Evolutionary conservation across 2,329 filamentous ascomycete genomes (phyloP).

Genomic region (Cercospora janseana): DNA sequence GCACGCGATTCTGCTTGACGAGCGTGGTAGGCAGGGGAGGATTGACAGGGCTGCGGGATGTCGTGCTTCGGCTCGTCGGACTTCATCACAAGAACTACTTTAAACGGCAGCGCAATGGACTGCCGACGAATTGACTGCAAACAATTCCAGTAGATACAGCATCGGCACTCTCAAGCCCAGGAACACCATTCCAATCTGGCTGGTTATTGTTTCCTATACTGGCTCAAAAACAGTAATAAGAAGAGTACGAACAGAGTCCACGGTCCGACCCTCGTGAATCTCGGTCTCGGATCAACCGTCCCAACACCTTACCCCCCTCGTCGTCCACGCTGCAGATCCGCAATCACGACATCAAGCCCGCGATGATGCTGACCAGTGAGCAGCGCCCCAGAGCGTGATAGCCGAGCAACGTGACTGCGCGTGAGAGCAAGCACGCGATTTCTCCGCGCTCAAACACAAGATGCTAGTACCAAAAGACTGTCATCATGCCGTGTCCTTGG

Average conservation of each 20-base stretch:
- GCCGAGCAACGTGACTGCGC: conserved; percentile 7
- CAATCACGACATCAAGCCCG: conserved; percentile 27
- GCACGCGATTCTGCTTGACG: too few relatives aligned
- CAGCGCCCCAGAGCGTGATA: neutral
- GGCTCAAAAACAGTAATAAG: too few relatives aligned
- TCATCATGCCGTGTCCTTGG: conserved; percentile 2
- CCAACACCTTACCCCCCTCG: conserved; percentile 9
- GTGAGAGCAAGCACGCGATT: conserved; percentile 12
- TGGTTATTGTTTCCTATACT: too few relatives aligned
- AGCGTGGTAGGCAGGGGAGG: too few relatives aligned
- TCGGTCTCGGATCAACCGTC: conserved; percentile 1
- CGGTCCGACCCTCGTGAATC: conserved; percentile 11
- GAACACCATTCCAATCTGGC: too few relatives aligned
- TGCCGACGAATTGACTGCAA: too few relatives aligned
- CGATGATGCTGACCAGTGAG: conserved; percentile 4
- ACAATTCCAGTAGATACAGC: too few relatives aligned
- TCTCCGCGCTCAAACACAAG: neutral
- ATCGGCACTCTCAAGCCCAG: too few relatives aligned
- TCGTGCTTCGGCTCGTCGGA: conserved; percentile 15
- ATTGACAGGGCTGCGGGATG: conserved; percentile 3
- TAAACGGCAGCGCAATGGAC: too few relatives aligned
- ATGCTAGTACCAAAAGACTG: conserved; percentile 6
- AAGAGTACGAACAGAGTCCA: too few relatives aligned
- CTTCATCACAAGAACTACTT: neutral
- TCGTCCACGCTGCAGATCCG: conserved; percentile 12